Evolutionary conservation across 345 rosid genomes (phyloP).

Genomic region (Anastatica hierochuntica): DNA sequence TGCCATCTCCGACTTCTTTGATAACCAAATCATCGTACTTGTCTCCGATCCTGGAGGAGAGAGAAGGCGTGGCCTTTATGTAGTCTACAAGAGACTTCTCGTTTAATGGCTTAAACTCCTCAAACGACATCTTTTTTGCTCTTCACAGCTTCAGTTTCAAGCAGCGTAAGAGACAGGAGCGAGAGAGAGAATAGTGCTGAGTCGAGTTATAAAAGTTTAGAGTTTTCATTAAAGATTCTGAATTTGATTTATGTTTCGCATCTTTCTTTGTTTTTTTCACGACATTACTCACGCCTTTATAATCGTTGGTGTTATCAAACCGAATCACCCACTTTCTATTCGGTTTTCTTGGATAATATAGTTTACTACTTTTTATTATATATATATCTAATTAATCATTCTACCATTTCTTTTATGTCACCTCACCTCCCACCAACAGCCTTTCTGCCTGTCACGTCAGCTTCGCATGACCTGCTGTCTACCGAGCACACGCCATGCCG

Average conservation of each 20-base stretch:
- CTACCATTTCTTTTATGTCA: too few relatives aligned
- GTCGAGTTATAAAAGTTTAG: slow-evolving; percentile 7
- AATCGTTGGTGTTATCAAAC: too few relatives aligned
- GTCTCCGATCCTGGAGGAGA: slow-evolving; percentile 53
- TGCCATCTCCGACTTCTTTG: slow-evolving; percentile 96
- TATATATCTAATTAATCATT: too few relatives aligned
- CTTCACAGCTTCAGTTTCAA: slow-evolving; percentile 23
- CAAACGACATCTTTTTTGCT: slow-evolving; percentile 33
- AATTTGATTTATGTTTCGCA: background rate
- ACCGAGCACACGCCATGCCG: too few relatives aligned
- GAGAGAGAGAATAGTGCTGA: background rate
- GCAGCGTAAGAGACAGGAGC: slow-evolving; percentile 2
- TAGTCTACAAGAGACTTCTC: slow-evolving; percentile 70
- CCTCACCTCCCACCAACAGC: too few relatives aligned
- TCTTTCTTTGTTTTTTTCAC: background rate
- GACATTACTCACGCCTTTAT: too few relatives aligned
- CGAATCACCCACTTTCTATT: too few relatives aligned
- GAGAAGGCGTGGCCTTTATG: slow-evolving; percentile 60
- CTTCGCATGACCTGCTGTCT: too few relatives aligned
- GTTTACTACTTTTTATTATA: too few relatives aligned
- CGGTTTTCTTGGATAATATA: too few relatives aligned
- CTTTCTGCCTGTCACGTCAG: too few relatives aligned
- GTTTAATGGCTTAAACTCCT: slow-evolving; percentile 60
- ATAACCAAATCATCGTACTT: slow-evolving; percentile 50
- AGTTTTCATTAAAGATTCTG: slow-evolving; percentile 10